Evolutionary conservation across 176 grass and related monocot species (phyloP).

Genomic region (Rhynchospora tenuis): DNA sequence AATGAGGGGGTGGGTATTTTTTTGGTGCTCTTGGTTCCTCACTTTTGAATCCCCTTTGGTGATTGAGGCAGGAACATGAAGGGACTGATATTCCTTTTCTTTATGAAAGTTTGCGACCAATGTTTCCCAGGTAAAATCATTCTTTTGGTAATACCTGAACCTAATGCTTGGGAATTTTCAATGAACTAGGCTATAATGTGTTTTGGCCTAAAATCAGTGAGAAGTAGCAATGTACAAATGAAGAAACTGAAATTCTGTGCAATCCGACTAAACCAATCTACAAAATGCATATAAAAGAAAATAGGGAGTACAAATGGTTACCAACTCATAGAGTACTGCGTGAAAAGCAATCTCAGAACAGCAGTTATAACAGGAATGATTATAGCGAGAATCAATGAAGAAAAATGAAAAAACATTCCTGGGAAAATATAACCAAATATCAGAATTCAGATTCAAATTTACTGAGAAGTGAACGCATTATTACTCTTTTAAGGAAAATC

Average conservation of each 20-base stretch:
- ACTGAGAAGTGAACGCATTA: neutral
- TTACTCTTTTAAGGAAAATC: neutral
- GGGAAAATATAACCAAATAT: conserved; percentile 32
- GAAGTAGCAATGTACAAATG: neutral
- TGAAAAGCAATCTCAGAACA: conserved; percentile 72
- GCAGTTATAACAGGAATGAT: conserved; percentile 62
- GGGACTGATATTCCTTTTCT: neutral
- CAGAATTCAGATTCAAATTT: conserved; percentile 8
- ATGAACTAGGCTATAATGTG: neutral
- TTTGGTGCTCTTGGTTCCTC: neutral
- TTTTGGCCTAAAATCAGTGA: neutral
- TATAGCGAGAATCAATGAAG: conserved; percentile 74
- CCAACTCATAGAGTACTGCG: conserved; percentile 97
- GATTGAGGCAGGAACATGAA: neutral
- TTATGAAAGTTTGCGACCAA: neutral
- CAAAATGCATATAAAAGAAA: neutral
- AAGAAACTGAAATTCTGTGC: neutral
- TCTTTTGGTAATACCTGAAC: neutral
- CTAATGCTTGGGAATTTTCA: too few relatives aligned
- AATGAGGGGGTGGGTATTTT: neutral
- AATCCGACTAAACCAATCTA: neutral
- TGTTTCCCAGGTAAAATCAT: neutral
- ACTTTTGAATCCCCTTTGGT: neutral
- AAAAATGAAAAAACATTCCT: conserved; percentile 81
- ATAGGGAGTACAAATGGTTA: conserved; percentile 33